phyloP scores from a whole-genome alignment of 495 filamentous ascomycete species.

The Aspergillus incahuasiensis region DNA sequence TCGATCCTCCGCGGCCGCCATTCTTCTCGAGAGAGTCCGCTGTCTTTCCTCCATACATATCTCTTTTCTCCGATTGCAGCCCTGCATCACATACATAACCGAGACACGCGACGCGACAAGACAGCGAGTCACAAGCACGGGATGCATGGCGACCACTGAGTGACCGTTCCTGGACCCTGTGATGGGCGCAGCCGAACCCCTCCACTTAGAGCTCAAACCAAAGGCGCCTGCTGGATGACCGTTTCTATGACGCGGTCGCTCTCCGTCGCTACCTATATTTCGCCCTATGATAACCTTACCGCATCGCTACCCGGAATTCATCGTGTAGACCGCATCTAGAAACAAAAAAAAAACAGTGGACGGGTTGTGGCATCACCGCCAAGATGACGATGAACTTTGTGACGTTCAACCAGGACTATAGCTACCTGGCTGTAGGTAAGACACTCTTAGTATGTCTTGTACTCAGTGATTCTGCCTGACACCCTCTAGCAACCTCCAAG shows the following conservation, averaged over 20 bases:
- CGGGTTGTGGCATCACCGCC: constrained; percentile 4
- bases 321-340: constrained; percentile 2
- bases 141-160: constrained; percentile 15
- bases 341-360: constrained; percentile 4
- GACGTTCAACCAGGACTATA: constrained; percentile 98
- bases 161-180: constrained; percentile 15
- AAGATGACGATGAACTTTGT: constrained; percentile 86
- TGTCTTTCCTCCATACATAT: constrained; percentile 2
- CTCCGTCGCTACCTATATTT: neutral
- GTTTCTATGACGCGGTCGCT: neutral
- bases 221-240: neutral
- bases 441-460: neutral
- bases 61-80: neutral
- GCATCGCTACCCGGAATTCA: neutral
- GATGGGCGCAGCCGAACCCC: constrained; percentile 23
- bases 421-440: constrained; percentile 88
- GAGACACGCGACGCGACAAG: neutral
- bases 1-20: constrained; percentile 19
- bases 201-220: constrained; percentile 11
- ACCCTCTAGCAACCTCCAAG: constrained; percentile 66
- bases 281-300: neutral
- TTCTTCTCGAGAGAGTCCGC: neutral
- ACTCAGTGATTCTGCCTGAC: constrained; percentile 23
- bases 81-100: constrained; percentile 5
- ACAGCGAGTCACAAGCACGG: constrained; percentile 5